Evolutionary conservation across 75 land plant genomes (phyloP).

Genomic region (Adiantum capillusveneris): DNA sequence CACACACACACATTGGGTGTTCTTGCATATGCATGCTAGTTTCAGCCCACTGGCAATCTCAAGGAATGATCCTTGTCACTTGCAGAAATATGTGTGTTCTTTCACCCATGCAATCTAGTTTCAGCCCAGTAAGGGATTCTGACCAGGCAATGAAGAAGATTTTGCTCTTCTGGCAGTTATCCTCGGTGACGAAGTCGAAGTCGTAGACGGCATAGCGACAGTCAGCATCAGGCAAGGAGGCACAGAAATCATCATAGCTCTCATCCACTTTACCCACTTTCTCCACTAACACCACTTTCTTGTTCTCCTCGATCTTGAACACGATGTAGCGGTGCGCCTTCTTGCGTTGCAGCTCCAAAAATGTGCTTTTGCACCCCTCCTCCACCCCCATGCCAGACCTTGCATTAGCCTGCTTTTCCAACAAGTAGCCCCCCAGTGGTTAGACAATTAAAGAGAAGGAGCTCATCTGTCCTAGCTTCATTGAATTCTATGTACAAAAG

Average conservation of each 20-base stretch:
- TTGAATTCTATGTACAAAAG: too few relatives aligned
- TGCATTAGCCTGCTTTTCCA: constrained; percentile 52
- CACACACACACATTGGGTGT: too few relatives aligned
- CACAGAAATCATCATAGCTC: constrained; percentile 41
- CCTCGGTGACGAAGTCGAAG: constrained; percentile 47
- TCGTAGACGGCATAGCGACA: constrained; percentile 56
- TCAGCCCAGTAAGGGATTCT: too few relatives aligned
- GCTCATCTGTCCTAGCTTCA: too few relatives aligned
- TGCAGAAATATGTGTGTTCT: too few relatives aligned
- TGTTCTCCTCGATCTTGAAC: constrained; percentile 43
- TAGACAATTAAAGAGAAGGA: too few relatives aligned
- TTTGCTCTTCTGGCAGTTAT: constrained; percentile 55
- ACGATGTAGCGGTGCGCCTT: constrained; percentile 40
- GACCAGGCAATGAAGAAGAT: constrained; percentile 54
- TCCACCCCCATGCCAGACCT: constrained; percentile 49
- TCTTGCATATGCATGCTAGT: too few relatives aligned
- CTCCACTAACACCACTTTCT: constrained; percentile 41
- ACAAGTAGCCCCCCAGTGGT: too few relatives aligned
- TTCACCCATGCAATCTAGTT: too few relatives aligned
- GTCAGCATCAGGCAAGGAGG: constrained; percentile 33
- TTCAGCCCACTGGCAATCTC: too few relatives aligned
- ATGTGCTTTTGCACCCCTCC: constrained; percentile 42
- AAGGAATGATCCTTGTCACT: too few relatives aligned
- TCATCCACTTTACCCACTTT: constrained; percentile 30
- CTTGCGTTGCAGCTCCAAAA: constrained; percentile 46